phyloP scores from a whole-genome alignment of 768 basidiomycete genomes.

The Sistotremastrum suecicum region DNA sequence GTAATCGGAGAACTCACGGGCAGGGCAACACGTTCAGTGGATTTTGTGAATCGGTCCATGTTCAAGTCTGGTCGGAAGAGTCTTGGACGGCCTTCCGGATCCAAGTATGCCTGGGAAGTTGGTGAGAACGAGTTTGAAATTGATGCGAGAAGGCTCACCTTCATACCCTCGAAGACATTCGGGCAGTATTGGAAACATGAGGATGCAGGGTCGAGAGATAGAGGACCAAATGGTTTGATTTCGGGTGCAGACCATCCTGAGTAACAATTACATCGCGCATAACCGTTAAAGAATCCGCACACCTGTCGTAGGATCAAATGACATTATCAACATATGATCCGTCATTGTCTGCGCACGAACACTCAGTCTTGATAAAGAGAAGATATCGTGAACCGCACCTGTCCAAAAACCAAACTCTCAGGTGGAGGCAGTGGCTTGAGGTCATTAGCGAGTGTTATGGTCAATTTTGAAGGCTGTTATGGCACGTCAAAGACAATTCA shows the following conservation, averaged over 20 bases:
- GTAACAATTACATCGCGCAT: slow-evolving; percentile 10
- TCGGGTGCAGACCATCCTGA: slow-evolving; percentile 57
- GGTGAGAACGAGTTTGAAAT: not conserved
- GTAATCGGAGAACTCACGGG: slow-evolving; percentile 31
- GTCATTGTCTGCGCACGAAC: slow-evolving; percentile 32
- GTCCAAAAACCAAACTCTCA: slow-evolving; percentile 40
- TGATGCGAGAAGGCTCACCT: slow-evolving; percentile 25
- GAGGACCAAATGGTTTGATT: slow-evolving; percentile 55
- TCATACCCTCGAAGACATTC: slow-evolving; percentile 53
- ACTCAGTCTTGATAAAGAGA: not conserved
- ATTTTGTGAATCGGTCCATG: slow-evolving; percentile 66
- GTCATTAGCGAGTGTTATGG: slow-evolving; percentile 27
- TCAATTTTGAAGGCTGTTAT: slow-evolving; percentile 40
- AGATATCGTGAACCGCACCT: slow-evolving; percentile 21
- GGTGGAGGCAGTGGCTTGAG: slow-evolving; percentile 37
- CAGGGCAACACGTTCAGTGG: slow-evolving; percentile 56
- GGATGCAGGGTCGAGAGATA: slow-evolving; percentile 41
- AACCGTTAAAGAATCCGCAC: no score
- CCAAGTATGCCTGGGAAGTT: slow-evolving; percentile 43
- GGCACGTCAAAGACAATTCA: not conserved
- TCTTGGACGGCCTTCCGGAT: slow-evolving; percentile 55
- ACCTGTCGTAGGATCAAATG: slow-evolving; percentile 37
- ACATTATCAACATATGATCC: slow-evolving; percentile 66
- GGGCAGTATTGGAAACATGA: slow-evolving; percentile 50
- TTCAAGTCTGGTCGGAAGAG: slow-evolving; percentile 78